Percentiles rank a stretch among this genome's conserved stretches.
Evolutionary conservation across 2,329 filamentous ascomycete species (phyloP).

Genomic region (Monilinia laxa): DNA sequence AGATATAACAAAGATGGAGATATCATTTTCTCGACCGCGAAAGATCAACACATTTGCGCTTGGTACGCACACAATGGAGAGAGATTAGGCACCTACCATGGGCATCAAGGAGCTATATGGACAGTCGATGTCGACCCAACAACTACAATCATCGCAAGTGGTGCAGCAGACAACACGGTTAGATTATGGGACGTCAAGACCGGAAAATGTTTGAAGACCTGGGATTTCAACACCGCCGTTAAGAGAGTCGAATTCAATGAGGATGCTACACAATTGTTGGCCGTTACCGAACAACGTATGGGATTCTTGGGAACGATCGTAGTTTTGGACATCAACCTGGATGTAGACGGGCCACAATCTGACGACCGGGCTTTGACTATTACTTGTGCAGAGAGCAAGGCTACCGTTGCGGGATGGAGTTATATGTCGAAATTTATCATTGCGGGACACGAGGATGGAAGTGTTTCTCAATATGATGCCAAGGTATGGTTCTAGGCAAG

Average conservation of each 20-base stretch:
- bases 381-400: constrained; percentile 93
- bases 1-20: constrained; percentile 95
- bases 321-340: constrained; percentile 83
- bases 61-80: constrained; percentile 99
- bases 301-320: constrained; percentile 93
- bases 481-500: constrained; percentile 57
- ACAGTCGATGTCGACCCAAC: constrained; percentile 96
- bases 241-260: constrained; percentile 98
- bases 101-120: constrained; percentile 98
- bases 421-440: constrained; percentile 95
- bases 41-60: constrained; percentile 94
- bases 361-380: constrained; percentile 83
- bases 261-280: constrained; percentile 85
- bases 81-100: constrained; percentile 92
- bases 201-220: constrained; percentile 90
- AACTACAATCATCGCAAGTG: constrained; percentile 86
- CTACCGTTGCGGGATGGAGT: constrained; percentile 95
- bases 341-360: constrained; percentile 78
- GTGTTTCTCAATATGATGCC: constrained; percentile 84
- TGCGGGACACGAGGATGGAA: constrained; percentile 94
- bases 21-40: constrained; percentile 90
- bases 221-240: constrained; percentile 96
- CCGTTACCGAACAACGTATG: constrained; percentile 98
- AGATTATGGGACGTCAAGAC: constrained; percentile 94
- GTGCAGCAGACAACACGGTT: constrained; percentile 97